Percentiles rank a stretch among this genome's conserved stretches.
phyloP scores from a whole-genome alignment of 805 yeast genomes.

The Candida ficus region DNA sequence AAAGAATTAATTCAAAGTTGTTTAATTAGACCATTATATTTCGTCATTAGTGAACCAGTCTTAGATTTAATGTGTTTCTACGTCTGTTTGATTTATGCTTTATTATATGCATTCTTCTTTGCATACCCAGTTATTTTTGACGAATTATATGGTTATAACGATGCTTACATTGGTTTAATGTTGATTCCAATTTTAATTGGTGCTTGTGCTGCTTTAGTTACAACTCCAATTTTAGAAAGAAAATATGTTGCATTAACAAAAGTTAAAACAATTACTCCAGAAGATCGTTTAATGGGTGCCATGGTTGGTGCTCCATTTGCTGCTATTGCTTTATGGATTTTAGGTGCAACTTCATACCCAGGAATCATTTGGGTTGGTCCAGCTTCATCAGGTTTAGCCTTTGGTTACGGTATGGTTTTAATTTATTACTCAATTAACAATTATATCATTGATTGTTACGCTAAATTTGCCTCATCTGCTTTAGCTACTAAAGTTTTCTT shows the following conservation, averaged over 20 bases:
- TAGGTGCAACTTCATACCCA: constrained; percentile 74
- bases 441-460: constrained; percentile 87
- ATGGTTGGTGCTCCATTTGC: constrained; percentile 82
- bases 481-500: constrained; percentile 77
- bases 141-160: constrained; percentile 70
- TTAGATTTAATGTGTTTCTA: constrained; percentile 78
- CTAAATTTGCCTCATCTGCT: constrained; percentile 75
- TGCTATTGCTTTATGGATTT: constrained; percentile 69
- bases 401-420: constrained; percentile 75
- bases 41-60: constrained; percentile 78
- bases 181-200: constrained; percentile 88
- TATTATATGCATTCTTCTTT: constrained; percentile 88
- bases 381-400: constrained; percentile 69
- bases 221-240: constrained; percentile 73
- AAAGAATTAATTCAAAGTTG: constrained; percentile 68
- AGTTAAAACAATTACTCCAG: constrained; percentile 63
- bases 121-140: constrained; percentile 89
- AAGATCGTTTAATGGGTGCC: constrained; percentile 75
- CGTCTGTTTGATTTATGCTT: constrained; percentile 85
- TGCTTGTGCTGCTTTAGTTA: constrained; percentile 62
- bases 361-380: constrained; percentile 78
- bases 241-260: constrained; percentile 47
- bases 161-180: constrained; percentile 80
- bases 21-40: constrained; percentile 73
- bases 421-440: constrained; percentile 73